Evolutionary conservation across 805 yeast genomes (phyloP), one percentile per base, ranked within the genome.

Genomic region (Candida broadrunensis): DNA sequence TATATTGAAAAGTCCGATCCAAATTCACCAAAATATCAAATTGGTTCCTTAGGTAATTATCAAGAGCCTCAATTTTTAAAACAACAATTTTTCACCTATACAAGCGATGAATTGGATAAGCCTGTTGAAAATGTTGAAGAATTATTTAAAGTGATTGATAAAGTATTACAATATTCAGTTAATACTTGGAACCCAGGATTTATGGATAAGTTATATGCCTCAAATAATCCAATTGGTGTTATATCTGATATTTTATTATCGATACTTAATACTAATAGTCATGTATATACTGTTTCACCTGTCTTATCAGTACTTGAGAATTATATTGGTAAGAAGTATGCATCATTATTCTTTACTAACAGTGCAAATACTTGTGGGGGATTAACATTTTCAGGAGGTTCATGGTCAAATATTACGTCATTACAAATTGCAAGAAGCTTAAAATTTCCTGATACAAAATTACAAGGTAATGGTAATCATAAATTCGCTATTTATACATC

Each of bases 181-280:
- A 85, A 82, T 38, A 88, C 95, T 0, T 88, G 95, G 95, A 85
- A 84, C 55, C 83, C 87, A 0, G 95, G 95, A 1, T 87, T 87
- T 54, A 62, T 87, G 65, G 96, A 88, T 56, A 87, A 87, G 59
- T 66, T 87, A 41, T 87, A 87, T 50, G 95, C 95, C 0, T 78
- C 87, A n/a, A 86, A 87, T 20, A 87, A 86, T 54, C 90, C 95
- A 1, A 81, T 86, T 23, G 96, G 96, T 6, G 78, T 87, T 5
- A 72, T 87, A 5, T 72, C 87, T 2, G 96, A 87, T 56, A 43
- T 87, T 38, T 57, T 87, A 3, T 65, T 87, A 39, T 78, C 88
- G 24, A 63, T 83, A 8, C 65, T 87, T 41, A 87, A 88, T 63
- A 88, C 96, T 2, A 88, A 88, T 60, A 81, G 90, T 2, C 95